Percentiles rank a stretch among this genome's conserved stretches.
Conservation (phyloP, 768 basidiomycete species). For the Collybiopsis luxurians region DNA sequence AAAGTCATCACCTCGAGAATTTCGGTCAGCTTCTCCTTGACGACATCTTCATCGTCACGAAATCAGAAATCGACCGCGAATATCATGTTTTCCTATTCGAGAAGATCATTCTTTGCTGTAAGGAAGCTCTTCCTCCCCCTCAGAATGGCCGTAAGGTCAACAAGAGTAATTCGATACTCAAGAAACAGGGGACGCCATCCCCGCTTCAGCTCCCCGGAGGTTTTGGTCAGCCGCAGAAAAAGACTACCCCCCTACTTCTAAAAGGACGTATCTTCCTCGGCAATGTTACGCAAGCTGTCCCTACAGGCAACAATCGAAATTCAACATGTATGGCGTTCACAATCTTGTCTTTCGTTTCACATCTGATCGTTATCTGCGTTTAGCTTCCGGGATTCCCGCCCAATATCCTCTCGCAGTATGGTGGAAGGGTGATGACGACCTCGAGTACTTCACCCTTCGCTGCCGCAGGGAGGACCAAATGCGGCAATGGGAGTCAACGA, state of each 20-base stretch:
- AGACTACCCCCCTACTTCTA: conserved; percentile 77
- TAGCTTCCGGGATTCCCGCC: conserved; percentile 49
- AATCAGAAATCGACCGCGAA: conserved; percentile 94
- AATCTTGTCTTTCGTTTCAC: conserved; percentile 1
- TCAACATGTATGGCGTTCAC: conserved; percentile 52
- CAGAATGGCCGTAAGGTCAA: conserved; percentile 63
- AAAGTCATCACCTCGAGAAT: conserved; percentile 92
- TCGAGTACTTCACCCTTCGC: conserved; percentile 92
- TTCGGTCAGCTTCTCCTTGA: conserved; percentile 94
- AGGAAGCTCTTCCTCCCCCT: conserved; percentile 69
- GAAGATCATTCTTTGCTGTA: conserved; percentile 98
- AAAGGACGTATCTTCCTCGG: conserved; percentile 98
- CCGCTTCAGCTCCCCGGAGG: conserved; percentile 44
- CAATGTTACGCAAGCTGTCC: conserved; percentile 84
- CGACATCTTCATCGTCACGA: conserved; percentile 94
- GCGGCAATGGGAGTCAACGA: conserved; percentile 86
- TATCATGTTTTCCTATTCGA: conserved; percentile 99
- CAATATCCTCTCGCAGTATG: conserved; percentile 84
- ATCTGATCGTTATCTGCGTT: not conserved
- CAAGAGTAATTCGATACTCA: conserved; percentile 87
- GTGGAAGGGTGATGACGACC: conserved; percentile 92
- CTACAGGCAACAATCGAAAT: conserved; percentile 48
- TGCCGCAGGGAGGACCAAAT: conserved; percentile 92
- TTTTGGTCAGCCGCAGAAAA: conserved; percentile 58
- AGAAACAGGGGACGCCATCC: conserved; percentile 66